Percentiles rank a stretch among this genome's conserved stretches.
Evolutionary conservation across 192 early-diverging fungal species (phyloP).

Genomic region (Rhizophagus clarus): DNA sequence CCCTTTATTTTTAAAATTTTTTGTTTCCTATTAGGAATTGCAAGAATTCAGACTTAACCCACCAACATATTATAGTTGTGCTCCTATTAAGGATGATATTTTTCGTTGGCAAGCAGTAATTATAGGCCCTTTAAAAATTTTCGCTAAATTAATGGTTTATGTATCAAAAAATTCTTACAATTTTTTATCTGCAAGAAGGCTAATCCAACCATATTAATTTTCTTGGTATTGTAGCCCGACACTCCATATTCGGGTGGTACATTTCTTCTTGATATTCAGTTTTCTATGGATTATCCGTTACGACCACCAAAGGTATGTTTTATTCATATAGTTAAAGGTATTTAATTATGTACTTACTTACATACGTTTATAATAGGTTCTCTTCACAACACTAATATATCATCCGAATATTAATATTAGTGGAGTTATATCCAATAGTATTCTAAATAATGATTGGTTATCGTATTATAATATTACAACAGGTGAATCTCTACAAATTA

Average conservation of each 20-base stretch:
- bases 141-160: too few relatives aligned
- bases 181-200: too few relatives aligned
- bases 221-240: constrained; percentile 60
- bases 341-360: background rate
- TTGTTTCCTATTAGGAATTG: too few relatives aligned
- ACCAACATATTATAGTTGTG: too few relatives aligned
- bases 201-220: too few relatives aligned
- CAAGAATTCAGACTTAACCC: too few relatives aligned
- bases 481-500: constrained; percentile 49
- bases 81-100: too few relatives aligned
- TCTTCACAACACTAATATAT: constrained; percentile 95
- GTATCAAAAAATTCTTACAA: too few relatives aligned
- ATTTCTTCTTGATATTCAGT: constrained; percentile 96
- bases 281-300: constrained; percentile 97
- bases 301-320: constrained; percentile 89
- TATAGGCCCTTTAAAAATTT: too few relatives aligned
- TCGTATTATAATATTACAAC: constrained; percentile 97
- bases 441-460: constrained; percentile 97
- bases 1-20: too few relatives aligned
- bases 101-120: too few relatives aligned
- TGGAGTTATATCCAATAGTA: constrained; percentile 96
- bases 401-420: constrained; percentile 99
- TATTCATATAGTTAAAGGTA: background rate
- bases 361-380: constrained; percentile 56
- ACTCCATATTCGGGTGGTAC: constrained; percentile 92